Evolutionary conservation across 192 early-diverging fungal genomes (phyloP).

Genomic region (Oehlia diaphana): DNA sequence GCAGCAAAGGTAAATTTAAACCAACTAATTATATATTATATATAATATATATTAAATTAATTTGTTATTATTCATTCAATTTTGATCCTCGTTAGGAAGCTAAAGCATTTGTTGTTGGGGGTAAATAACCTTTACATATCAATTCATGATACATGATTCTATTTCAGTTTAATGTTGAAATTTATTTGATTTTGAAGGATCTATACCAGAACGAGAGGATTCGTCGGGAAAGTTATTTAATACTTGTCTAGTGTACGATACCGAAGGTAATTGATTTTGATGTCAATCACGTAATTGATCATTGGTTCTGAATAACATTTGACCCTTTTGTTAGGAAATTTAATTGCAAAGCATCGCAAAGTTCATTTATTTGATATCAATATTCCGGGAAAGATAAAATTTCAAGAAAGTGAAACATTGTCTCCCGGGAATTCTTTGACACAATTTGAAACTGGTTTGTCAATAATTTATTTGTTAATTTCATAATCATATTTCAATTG

Average conservation of each 20-base stretch:
- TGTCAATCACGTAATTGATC: background rate
- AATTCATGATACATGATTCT: background rate
- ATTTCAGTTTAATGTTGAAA: background rate
- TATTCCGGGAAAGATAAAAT: conserved; percentile 88
- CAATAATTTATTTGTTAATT: background rate
- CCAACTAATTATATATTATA: background rate
- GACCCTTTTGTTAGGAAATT: conserved; percentile 35
- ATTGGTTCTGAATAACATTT: background rate
- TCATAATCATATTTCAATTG: conserved; percentile 1
- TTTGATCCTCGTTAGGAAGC: conserved; percentile 53
- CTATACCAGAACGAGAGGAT: conserved; percentile 80
- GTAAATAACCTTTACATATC: conserved; percentile 12
- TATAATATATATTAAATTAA: background rate
- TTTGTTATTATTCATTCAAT: background rate
- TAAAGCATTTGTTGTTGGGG: conserved; percentile 82
- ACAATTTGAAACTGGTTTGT: conserved; percentile 68
- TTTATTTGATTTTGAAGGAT: conserved; percentile 44
- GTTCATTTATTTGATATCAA: conserved; percentile 97
- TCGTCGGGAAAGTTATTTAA: conserved; percentile 69
- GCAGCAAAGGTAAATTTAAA: conserved; percentile 72
- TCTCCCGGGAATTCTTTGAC: conserved; percentile 75
- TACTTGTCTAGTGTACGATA: conserved; percentile 79
- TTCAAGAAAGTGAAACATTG: conserved; percentile 87
- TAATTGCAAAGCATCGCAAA: conserved; percentile 73
- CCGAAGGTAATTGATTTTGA: conserved; percentile 34